Percentiles rank a stretch among this genome's conserved stretches.
Conservation (phyloP, 1,284 basidiomycete species). For the Spongispora temasekensis region DNA sequence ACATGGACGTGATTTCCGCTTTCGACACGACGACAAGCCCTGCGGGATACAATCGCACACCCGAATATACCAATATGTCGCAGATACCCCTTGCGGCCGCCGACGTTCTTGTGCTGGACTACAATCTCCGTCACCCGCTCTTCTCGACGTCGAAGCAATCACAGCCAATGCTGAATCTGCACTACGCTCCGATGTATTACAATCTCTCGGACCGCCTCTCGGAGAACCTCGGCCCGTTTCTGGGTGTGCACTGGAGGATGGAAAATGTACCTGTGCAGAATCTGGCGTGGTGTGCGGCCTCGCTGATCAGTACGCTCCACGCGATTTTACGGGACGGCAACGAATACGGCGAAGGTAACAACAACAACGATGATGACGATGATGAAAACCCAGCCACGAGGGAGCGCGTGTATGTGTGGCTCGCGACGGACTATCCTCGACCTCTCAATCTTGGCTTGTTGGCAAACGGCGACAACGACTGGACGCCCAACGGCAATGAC, state of each 20-base stretch:
- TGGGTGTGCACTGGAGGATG: constrained; percentile 54
- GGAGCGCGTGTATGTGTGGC: constrained; percentile 39
- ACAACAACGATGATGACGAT: constrained; percentile 19
- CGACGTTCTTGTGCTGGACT: neutral
- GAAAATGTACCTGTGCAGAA: constrained; percentile 42
- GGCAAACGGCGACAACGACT: neutral
- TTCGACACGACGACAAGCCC: neutral
- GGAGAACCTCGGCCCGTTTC: constrained; percentile 38
- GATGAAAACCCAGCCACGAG: constrained; percentile 24
- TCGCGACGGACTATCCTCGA: constrained; percentile 49
- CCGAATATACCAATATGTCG: neutral
- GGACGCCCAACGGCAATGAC: neutral
- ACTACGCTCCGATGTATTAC: constrained; percentile 43
- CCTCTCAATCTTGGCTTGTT: constrained; percentile 14
- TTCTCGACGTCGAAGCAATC: constrained; percentile 57
- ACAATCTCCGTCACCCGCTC: neutral
- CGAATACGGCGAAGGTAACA: too few relatives aligned
- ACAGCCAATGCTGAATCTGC: constrained; percentile 43
- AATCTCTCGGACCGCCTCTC: constrained; percentile 40
- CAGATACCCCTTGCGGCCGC: neutral
- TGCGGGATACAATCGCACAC: neutral
- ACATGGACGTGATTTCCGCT: neutral
- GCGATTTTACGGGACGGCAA: constrained; percentile 38
- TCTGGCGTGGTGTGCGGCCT: constrained; percentile 46
- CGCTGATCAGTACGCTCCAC: constrained; percentile 44